phyloP scores from a whole-genome alignment of 208 protist species.

The Trypanosoma avium region DNA sequence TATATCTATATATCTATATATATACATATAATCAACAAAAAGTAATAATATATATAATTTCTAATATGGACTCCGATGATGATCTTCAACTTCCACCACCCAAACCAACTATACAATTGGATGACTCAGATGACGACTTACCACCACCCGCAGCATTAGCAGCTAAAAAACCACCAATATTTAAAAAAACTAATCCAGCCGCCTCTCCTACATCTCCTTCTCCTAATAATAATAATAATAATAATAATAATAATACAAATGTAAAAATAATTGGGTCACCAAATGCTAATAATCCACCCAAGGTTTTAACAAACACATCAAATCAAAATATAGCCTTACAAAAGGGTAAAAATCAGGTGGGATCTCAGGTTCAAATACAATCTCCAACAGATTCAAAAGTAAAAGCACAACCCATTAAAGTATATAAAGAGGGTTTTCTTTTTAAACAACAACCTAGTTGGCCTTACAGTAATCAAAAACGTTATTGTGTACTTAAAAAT shows the following conservation, averaged over 20 bases:
- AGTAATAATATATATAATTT: background rate
- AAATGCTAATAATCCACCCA: too few species aligned
- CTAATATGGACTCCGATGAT: slow-evolving; percentile 20
- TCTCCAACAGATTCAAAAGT: slow-evolving; percentile 1
- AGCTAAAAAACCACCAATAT: background rate
- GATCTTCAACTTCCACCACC: slow-evolving; percentile 13
- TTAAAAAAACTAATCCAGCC: background rate
- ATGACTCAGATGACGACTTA: slow-evolving; percentile 26
- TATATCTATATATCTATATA: slow-evolving; percentile 6
- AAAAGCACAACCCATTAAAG: slow-evolving; percentile 6
- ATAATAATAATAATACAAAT: too few species aligned
- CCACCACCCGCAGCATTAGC: slow-evolving; percentile 10
- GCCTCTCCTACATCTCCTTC: background rate
- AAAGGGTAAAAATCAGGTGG: background rate
- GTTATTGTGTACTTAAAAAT: slow-evolving; percentile 26
- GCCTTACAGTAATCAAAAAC: slow-evolving; percentile 32
- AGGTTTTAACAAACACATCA: too few species aligned
- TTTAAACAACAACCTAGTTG: slow-evolving; percentile 33
- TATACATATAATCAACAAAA: slow-evolving; percentile 1
- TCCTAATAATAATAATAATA: too few species aligned
- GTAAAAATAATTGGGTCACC: too few species aligned
- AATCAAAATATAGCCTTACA: background rate
- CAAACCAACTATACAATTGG: slow-evolving; percentile 4
- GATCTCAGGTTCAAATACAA: background rate
- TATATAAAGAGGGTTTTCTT: slow-evolving; percentile 29